Percentiles rank a stretch among this genome's conserved stretches.
Evolutionary conservation across 1,284 basidiomycete genomes (phyloP).

Genomic region (Pyrrhoderma noxium): DNA sequence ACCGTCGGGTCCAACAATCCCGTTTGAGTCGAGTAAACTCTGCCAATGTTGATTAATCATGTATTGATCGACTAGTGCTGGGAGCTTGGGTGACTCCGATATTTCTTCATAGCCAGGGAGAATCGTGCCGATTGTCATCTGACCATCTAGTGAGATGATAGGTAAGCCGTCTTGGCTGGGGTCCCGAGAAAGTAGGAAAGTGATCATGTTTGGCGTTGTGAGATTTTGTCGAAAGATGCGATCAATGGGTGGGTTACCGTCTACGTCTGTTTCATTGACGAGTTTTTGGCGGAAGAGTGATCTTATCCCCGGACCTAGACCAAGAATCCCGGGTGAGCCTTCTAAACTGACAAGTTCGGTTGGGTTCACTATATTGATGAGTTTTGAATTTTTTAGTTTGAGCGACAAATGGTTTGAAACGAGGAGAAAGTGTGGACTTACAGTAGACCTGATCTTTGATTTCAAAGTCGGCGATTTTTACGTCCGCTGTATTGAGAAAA

Average conservation of each 20-base stretch:
- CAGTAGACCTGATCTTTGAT: constrained; percentile 4
- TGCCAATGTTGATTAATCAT: constrained; percentile 19
- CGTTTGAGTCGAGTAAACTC: constrained; percentile 17
- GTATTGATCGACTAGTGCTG: constrained; percentile 1
- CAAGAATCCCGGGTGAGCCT: constrained; percentile 32
- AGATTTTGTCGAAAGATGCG: constrained; percentile 54
- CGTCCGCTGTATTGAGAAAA: constrained; percentile 41
- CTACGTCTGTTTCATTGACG: constrained; percentile 13
- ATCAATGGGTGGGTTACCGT: constrained; percentile 47
- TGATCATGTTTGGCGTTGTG: constrained; percentile 48
- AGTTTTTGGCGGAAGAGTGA: constrained; percentile 26
- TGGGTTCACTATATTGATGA: constrained; percentile 15
- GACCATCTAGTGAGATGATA: constrained; percentile 20
- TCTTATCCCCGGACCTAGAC: constrained; percentile 32
- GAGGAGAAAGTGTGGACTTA: constrained; percentile 6
- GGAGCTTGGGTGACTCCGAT: constrained; percentile 28
- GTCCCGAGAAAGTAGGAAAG: constrained; percentile 43
- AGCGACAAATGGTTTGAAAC: constrained; percentile 20
- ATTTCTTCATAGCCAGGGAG: constrained; percentile 28
- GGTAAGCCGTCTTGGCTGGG: constrained; percentile 32
- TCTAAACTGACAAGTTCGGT: not conserved
- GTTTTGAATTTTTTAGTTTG: constrained; percentile 23
- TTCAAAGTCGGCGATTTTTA: constrained; percentile 29
- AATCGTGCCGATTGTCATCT: constrained; percentile 21
- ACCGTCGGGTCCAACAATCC: constrained; percentile 22